Base-by-base conservation (phyloP, 345 rosid species). In the Xanthoceras sorbifolium region DNA sequence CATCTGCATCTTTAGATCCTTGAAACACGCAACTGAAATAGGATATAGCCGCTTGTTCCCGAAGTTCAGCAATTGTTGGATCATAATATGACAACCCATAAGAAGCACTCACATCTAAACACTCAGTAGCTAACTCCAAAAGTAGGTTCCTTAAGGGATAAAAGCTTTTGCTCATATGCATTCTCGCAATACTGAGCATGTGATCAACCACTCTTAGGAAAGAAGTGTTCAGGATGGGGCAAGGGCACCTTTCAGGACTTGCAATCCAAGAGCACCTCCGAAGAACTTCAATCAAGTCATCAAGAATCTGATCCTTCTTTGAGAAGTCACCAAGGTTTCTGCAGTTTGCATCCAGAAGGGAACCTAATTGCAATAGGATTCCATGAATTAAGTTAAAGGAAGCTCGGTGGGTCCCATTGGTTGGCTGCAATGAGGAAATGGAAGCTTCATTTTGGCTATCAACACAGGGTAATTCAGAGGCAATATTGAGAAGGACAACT, bases 371-470 rank as follows among this genome's bases (percentile, higher is more conserved):
- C 88, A 95, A 82, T 64, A 95, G 85, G 79, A 89, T 82, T 78
- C 99, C 97, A 77, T 95, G 99, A 52, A 93, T 83, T 63, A 85
- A 90, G 83, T 93, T 95, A 77, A 82, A 90, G 64, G 96, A 79
- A 40, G 81, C 74, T 69, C 29, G 71, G 79, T 52, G 78, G 17
- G 72, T 48, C 76, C 82, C 85, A 77, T 73, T 79, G 42, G 63
- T 77, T 28, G 59, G 70, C 66, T 40, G 29, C 77, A 76, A 42
- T 1, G 65, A 67, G 34, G 84, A 79, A 69, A 32, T 15, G 62
- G 83, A 20, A 78, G 64, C 80, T 48, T 68, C 34, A 0, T 31
- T 72, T 72, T 75, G 78, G 67, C 57, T 64, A 25, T 73, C 80
- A 25, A 48, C 10, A 67, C 25, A 76, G 82, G 90, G 92, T 86